Percentiles rank a stretch among this genome's conserved stretches.
These are phyloP conservation scores for Nakazawaea anatomiae DNA, from an alignment of 805 yeast species.

Conservation along the genomic window DNA sequence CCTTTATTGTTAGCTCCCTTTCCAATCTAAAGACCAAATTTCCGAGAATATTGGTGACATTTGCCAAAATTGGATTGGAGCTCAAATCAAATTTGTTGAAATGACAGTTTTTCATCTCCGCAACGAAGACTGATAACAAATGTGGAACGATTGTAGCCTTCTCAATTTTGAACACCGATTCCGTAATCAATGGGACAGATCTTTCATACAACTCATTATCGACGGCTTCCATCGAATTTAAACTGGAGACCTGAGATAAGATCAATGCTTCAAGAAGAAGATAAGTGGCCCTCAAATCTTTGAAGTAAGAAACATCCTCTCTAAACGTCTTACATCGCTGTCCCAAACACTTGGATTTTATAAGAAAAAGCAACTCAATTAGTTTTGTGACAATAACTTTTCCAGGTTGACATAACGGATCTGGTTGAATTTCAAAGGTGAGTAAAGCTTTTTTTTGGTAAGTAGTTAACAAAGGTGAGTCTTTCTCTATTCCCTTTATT, in stretches of 20 bases:
- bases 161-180: not conserved
- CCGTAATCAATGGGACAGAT: too few species aligned
- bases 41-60: not conserved
- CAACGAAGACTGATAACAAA: not conserved
- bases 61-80: constrained; percentile 4
- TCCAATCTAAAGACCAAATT: not conserved
- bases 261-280: not conserved
- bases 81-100: not conserved
- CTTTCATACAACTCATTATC: not conserved
- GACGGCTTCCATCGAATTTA: not conserved
- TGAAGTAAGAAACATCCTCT: not conserved
- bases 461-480: not conserved
- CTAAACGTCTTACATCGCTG: not conserved
- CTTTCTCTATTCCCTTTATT: not conserved
- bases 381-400: not conserved
- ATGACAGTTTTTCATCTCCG: not conserved
- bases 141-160: constrained; percentile 1
- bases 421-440: not conserved
- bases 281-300: not conserved
- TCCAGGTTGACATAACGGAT: not conserved
- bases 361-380: not conserved
- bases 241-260: not conserved
- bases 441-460: not conserved
- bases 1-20: constrained; percentile 1
- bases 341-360: not conserved